Percentiles rank a stretch among this genome's conserved stretches.
phyloP scores from a whole-genome alignment of 768 basidiomycete genomes.

The Solioccasus polychromus region DNA sequence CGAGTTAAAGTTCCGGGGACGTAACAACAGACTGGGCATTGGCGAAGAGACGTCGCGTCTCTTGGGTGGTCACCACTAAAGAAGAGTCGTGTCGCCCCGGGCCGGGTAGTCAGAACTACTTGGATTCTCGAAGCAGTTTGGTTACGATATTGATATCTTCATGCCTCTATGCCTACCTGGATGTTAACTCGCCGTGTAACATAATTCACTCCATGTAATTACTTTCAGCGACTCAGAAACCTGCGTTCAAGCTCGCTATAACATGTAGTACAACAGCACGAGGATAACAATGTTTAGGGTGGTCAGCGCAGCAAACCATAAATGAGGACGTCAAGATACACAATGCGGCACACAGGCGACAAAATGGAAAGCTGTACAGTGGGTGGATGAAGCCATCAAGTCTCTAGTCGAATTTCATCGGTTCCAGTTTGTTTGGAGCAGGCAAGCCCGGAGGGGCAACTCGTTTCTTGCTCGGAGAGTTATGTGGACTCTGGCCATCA shows the following conservation, averaged over 20 bases:
- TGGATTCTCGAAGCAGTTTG: no score
- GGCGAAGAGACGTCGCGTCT: slow-evolving; percentile 33
- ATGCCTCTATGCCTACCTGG: slow-evolving; percentile 3
- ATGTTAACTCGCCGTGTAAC: slow-evolving; percentile 5
- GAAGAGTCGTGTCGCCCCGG: neutral
- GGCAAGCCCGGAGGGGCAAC: slow-evolving; percentile 31
- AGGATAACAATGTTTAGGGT: slow-evolving; percentile 6
- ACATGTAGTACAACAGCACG: slow-evolving; percentile 21
- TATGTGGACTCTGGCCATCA: slow-evolving; percentile 18
- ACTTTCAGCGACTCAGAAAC: slow-evolving; percentile 6
- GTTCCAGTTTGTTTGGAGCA: slow-evolving; percentile 41
- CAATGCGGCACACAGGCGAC: slow-evolving; percentile 8
- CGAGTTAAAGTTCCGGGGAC: slow-evolving; percentile 33
- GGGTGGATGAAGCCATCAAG: neutral
- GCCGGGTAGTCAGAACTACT: neutral
- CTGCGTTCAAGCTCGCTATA: slow-evolving; percentile 6
- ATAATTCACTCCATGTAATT: slow-evolving; percentile 17
- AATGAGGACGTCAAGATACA: slow-evolving; percentile 8
- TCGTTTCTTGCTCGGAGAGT: slow-evolving; percentile 26
- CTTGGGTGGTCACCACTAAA: slow-evolving; percentile 24
- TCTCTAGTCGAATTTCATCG: slow-evolving; percentile 39
- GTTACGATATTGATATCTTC: no score
- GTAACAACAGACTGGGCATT: slow-evolving; percentile 31
- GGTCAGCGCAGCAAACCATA: slow-evolving; percentile 10
- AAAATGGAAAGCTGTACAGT: neutral